phyloP scores from a whole-genome alignment of 2,329 filamentous ascomycete species.

The Akanthomyces dipterigenus region DNA sequence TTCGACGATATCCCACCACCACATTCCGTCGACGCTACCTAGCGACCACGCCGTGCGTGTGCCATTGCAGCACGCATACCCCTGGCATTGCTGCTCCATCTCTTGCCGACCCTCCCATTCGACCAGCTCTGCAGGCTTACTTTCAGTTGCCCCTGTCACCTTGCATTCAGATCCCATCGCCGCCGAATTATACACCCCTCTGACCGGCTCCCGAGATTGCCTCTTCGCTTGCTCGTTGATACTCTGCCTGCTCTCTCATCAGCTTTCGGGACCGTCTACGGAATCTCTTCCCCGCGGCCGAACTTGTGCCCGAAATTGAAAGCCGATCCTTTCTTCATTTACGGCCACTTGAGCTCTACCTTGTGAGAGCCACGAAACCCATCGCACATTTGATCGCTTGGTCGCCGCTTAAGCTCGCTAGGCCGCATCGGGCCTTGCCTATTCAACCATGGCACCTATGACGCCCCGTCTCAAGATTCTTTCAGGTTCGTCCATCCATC shows the following conservation, averaged over 20 bases:
- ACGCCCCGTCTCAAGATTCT: conserved; percentile 54
- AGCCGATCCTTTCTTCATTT: neutral
- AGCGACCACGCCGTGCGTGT: neutral
- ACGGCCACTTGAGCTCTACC: neutral
- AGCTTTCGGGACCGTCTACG: neutral
- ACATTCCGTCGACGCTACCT: conserved; percentile 6
- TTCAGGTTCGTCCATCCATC: conserved; percentile 46
- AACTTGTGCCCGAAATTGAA: neutral
- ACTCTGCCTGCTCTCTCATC: neutral
- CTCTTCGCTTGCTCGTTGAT: conserved; percentile 1
- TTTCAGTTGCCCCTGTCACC: conserved; percentile 9
- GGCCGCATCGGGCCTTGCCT: conserved; percentile 29
- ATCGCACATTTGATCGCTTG: conserved; percentile 8
- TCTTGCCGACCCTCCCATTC: conserved; percentile 9
- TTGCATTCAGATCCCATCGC: conserved; percentile 10
- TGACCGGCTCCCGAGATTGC: neutral
- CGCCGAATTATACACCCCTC: conserved; percentile 6
- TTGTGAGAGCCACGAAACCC: neutral
- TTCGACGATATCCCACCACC: conserved; percentile 5
- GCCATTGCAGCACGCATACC: neutral
- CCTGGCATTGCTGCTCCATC: conserved; percentile 5
- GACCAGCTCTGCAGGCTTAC: conserved; percentile 8
- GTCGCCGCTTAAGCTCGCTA: conserved; percentile 20
- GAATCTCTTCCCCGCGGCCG: neutral
- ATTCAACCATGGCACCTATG: conserved; percentile 50